phyloP scores from a whole-genome alignment of 768 basidiomycete genomes.

The Tricholoma bakamatsutake region DNA sequence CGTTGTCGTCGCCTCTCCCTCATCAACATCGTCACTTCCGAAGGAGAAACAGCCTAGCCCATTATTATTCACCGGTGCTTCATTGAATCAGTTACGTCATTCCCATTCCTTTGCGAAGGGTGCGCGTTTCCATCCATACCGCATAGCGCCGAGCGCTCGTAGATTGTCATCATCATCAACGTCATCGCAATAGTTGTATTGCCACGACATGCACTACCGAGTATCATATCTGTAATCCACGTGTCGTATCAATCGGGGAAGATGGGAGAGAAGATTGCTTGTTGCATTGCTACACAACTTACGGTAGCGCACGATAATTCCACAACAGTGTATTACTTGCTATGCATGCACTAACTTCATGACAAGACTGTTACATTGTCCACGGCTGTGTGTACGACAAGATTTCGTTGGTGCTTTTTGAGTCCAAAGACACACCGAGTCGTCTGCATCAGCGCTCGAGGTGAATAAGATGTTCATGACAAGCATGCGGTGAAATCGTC shows the following conservation, averaged over 20 bases:
- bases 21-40: neutral
- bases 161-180: constrained; percentile 4
- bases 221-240: constrained; percentile 11
- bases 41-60: constrained; percentile 12
- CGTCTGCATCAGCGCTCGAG: neutral
- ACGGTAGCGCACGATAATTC: neutral
- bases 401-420: no score
- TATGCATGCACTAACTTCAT: neutral
- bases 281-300: neutral
- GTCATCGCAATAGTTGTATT: constrained; percentile 1
- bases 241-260: constrained; percentile 6
- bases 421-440: neutral
- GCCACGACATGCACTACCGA: neutral
- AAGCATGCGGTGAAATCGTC: neutral
- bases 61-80: constrained; percentile 48
- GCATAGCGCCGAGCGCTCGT: constrained; percentile 27
- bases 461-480: neutral
- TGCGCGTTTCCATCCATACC: constrained; percentile 53
- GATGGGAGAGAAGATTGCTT: constrained; percentile 21
- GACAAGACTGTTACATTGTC: no score
- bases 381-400: no score
- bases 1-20: constrained; percentile 34
- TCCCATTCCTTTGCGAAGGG: constrained; percentile 37
- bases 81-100: constrained; percentile 40
- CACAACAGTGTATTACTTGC: neutral